Percentiles rank a stretch among this genome's conserved stretches.
phyloP scores from a whole-genome alignment of 1,284 basidiomycete species.

The Porphyrellus sp. region DNA sequence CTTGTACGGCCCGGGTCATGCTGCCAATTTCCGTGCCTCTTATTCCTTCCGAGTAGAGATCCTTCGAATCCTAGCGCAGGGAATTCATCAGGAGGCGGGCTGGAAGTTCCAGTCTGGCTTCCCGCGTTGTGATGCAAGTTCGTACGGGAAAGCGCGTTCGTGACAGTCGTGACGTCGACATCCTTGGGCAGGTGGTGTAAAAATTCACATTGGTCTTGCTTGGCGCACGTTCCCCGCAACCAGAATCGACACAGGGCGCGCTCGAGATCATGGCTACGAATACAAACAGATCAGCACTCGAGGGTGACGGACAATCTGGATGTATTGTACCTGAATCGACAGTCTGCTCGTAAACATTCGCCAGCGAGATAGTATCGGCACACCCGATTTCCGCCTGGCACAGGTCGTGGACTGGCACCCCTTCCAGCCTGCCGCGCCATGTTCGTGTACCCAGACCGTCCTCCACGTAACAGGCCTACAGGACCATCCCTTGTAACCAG shows the following conservation, averaged over 20 bases:
- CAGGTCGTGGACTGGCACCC: conserved; percentile 57
- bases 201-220: conserved; percentile 89
- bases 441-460: conserved; percentile 43
- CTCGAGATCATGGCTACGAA: conserved; percentile 80
- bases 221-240: conserved; percentile 94
- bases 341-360: conserved; percentile 93
- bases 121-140: conserved; percentile 49
- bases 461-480: conserved; percentile 39
- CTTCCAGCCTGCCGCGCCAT: conserved; percentile 40
- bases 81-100: conserved; percentile 78
- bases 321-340: conserved; percentile 83
- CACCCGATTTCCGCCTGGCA: conserved; percentile 62
- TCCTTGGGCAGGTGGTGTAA: conserved; percentile 85
- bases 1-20: conserved; percentile 79
- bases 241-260: conserved; percentile 95
- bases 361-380: conserved; percentile 97
- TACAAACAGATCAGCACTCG: conserved; percentile 15
- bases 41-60: conserved; percentile 24
- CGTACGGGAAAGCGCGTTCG: conserved; percentile 67
- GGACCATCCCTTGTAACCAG: conserved; percentile 54
- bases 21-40: conserved; percentile 42
- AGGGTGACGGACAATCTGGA: background rate
- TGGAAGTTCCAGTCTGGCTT: conserved; percentile 37
- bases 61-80: conserved; percentile 67
- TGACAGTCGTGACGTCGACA: conserved; percentile 64